Evolutionary conservation across 805 yeast species (phyloP).

Genomic region (Yarrowia alimentaria): DNA sequence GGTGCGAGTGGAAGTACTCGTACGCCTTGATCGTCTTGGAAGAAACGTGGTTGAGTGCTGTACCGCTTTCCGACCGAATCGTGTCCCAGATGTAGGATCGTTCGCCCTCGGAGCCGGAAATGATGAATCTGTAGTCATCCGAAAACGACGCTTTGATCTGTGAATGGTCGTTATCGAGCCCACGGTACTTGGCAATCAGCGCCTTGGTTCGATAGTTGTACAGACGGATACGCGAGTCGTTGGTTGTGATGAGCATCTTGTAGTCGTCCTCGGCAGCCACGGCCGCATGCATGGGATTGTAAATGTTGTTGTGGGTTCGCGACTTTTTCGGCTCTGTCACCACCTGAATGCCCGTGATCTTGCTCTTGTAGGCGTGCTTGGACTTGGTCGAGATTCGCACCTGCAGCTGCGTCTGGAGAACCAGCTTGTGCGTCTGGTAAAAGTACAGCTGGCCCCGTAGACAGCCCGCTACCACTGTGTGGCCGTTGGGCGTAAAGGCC

Average conservation of each 20-base stretch:
- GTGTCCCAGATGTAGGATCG: constrained; percentile 80
- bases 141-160: constrained; percentile 67
- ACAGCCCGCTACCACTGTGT: constrained; percentile 66
- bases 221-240: constrained; percentile 75
- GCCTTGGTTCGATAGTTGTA: constrained; percentile 54
- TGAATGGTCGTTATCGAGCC: constrained; percentile 66
- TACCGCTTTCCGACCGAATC: constrained; percentile 29
- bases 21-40: constrained; percentile 49
- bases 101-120: constrained; percentile 85
- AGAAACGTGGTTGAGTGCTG: constrained; percentile 34
- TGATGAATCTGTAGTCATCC: constrained; percentile 56
- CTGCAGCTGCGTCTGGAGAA: constrained; percentile 49
- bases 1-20: constrained; percentile 74
- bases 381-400: constrained; percentile 38
- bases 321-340: constrained; percentile 25
- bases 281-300: constrained; percentile 25
- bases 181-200: constrained; percentile 68
- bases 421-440: constrained; percentile 62
- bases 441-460: constrained; percentile 67
- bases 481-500: constrained; percentile 64
- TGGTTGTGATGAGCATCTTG: constrained; percentile 64
- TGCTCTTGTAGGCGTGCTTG: constrained; percentile 47
- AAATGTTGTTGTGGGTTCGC: constrained; percentile 21
- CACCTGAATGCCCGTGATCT: constrained; percentile 70
- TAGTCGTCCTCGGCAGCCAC: constrained; percentile 39